Percentiles rank a stretch among this genome's conserved stretches.
phyloP scores from a whole-genome alignment of 371 early-diverging fungal genomes.

The Circinella umbellata region DNA sequence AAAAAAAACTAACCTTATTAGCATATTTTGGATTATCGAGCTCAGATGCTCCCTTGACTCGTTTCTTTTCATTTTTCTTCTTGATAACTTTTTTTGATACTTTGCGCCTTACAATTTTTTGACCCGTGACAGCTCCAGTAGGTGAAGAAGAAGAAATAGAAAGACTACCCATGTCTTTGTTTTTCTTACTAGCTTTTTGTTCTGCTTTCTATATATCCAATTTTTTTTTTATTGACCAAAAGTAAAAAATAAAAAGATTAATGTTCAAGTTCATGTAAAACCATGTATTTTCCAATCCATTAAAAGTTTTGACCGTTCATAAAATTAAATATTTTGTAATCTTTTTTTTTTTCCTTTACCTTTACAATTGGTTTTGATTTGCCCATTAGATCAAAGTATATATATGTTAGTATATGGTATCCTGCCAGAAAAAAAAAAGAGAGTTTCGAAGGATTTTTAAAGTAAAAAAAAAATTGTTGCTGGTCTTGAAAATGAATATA shows the following conservation, averaged over 20 bases:
- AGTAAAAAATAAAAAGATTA: no score
- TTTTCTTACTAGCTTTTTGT: no score
- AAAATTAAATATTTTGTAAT: no score
- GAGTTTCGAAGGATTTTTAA: no score
- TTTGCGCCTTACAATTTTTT: neutral
- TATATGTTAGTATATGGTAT: neutral
- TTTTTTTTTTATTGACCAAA: neutral
- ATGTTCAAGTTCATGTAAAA: no score
- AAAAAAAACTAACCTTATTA: neutral
- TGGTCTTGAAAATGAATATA: no score
- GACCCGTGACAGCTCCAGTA: neutral
- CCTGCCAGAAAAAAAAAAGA: slow-evolving; percentile 1
- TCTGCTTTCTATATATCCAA: no score
- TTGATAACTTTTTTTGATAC: neutral
- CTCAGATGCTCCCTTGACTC: slow-evolving; percentile 16
- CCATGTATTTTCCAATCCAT: no score
- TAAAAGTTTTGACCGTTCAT: no score
- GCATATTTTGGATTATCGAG: slow-evolving; percentile 16
- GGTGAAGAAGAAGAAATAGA: neutral
- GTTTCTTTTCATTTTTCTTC: slow-evolving; percentile 6
- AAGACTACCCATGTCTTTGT: no score
- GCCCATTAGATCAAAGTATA: neutral
- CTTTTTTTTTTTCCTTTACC: neutral
- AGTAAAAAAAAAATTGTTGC: no score
- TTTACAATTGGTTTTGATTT: neutral